Conservation (phyloP, 2,329 filamentous ascomycete species). For the Penicillium sp. region DNA sequence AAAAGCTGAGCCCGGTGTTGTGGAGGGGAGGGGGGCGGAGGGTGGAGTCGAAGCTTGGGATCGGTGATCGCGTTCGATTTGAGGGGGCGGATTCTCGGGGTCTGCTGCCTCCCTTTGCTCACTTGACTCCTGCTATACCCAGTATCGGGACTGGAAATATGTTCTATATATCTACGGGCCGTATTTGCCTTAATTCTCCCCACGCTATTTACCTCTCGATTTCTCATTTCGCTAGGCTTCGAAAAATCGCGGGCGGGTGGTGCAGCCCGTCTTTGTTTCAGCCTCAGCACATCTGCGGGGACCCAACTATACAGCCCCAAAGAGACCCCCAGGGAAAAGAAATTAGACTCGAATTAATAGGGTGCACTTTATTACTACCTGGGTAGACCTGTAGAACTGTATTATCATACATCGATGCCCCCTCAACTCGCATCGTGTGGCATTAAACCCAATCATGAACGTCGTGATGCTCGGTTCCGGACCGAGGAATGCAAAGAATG, state of each 20-base stretch:
- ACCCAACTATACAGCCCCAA: not conserved
- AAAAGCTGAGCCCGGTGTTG: constrained; percentile 1
- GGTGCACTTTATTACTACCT: not conserved
- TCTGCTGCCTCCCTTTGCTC: not conserved
- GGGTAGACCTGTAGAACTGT: not conserved
- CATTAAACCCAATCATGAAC: constrained; percentile 16
- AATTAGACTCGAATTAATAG: not conserved
- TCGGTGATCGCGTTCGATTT: constrained; percentile 13
- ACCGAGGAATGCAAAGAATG: constrained; percentile 8
- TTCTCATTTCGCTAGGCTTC: not conserved
- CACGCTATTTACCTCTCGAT: not conserved
- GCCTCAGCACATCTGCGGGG: constrained; percentile 1
- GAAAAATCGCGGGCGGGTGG: not conserved
- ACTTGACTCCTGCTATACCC: not conserved
- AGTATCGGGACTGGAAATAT: too few relatives aligned
- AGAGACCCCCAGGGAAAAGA: too few relatives aligned
- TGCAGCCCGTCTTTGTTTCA: constrained; percentile 7
- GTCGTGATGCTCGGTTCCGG: constrained; percentile 20
- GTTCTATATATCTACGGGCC: too few relatives aligned
- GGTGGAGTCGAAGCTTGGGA: constrained; percentile 18
- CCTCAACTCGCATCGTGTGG: constrained; percentile 4
- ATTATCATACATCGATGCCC: not conserved
- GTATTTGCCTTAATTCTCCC: not conserved
- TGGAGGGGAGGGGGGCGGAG: constrained; percentile 1
- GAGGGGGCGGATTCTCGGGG: constrained; percentile 12